Evolutionary conservation across 2,329 filamentous ascomycete species (phyloP).

Genomic region (Claviceps monticola): DNA sequence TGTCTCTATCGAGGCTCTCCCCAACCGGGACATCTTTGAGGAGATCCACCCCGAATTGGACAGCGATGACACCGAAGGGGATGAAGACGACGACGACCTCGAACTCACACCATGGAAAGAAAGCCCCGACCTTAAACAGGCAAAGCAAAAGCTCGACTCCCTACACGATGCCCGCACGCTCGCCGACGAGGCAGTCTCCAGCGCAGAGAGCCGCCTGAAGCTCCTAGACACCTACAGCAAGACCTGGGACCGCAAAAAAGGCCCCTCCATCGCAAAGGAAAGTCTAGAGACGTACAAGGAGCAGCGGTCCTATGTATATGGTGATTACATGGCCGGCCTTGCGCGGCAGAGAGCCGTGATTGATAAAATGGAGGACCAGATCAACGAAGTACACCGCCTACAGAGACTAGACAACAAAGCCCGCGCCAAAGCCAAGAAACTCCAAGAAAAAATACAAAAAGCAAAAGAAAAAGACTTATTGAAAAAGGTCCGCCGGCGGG

Average conservation of each 20-base stretch:
- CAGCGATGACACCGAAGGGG: not conserved
- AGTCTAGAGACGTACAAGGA: constrained; percentile 26
- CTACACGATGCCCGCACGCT: constrained; percentile 12
- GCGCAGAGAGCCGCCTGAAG: constrained; percentile 19
- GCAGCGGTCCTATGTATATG: constrained; percentile 28
- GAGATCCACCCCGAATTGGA: constrained; percentile 35
- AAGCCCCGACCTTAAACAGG: constrained; percentile 7
- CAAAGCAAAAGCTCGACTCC: constrained; percentile 16
- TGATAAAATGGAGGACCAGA: constrained; percentile 17
- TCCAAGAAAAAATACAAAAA: constrained; percentile 20
- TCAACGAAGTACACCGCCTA: constrained; percentile 21
- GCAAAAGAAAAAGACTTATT: constrained; percentile 22
- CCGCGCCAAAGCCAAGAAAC: constrained; percentile 16
- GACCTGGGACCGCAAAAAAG: constrained; percentile 22
- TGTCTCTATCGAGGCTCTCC: constrained; percentile 42
- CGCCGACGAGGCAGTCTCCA: not conserved
- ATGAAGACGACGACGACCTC: constrained; percentile 16
- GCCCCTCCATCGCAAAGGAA: constrained; percentile 20
- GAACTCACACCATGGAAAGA: constrained; percentile 10
- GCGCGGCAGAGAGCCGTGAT: constrained; percentile 18
- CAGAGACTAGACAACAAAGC: constrained; percentile 13
- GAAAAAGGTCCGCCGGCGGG: constrained; percentile 21
- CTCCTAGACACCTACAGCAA: constrained; percentile 25
- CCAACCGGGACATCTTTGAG: constrained; percentile 36
- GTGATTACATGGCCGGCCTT: constrained; percentile 24